Conservation (phyloP, 2,329 filamentous ascomycete species). For the Tolypocladium tropicale region DNA sequence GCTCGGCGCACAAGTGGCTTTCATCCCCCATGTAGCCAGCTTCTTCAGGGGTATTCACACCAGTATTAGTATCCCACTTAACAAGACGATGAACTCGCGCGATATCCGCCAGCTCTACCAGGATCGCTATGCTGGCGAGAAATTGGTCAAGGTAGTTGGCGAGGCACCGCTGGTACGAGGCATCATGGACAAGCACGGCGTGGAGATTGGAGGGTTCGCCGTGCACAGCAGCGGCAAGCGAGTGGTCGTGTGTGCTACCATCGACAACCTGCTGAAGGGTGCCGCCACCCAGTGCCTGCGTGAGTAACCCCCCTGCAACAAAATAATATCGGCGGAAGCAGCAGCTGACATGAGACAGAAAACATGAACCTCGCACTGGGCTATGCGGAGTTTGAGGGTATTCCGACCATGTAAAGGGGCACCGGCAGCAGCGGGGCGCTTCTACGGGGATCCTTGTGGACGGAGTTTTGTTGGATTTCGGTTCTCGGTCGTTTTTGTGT, state of each 20-base stretch:
- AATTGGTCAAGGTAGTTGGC: constrained; percentile 83
- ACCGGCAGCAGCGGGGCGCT: neutral
- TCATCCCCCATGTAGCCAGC: constrained; percentile 95
- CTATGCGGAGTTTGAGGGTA: constrained; percentile 81
- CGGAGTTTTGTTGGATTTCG: constrained; percentile 10
- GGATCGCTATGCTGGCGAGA: constrained; percentile 91
- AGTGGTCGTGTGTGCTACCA: constrained; percentile 82
- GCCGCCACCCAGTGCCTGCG: constrained; percentile 87
- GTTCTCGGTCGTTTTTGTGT: neutral
- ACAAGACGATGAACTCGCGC: constrained; percentile 76
- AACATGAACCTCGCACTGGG: constrained; percentile 92
- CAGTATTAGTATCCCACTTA: constrained; percentile 82
- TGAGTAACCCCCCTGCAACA: constrained; percentile 51
- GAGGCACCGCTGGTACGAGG: constrained; percentile 79
- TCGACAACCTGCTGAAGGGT: constrained; percentile 90
- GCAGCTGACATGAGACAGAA: constrained; percentile 55
- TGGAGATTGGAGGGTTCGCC: constrained; percentile 94
- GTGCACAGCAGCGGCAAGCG: constrained; percentile 82
- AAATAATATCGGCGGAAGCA: neutral
- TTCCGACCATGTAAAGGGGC: constrained; percentile 44
- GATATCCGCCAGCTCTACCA: constrained; percentile 94
- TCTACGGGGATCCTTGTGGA: neutral
- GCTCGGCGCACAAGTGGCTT: constrained; percentile 64
- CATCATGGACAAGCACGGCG: constrained; percentile 78
- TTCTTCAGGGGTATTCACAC: constrained; percentile 93